Percentiles rank a stretch among this genome's conserved stretches.
These are phyloP conservation scores for Penicillium bovifimosum DNA, from an alignment of 495 filamentous ascomycete genomes.

Conservation along the genomic window DNA sequence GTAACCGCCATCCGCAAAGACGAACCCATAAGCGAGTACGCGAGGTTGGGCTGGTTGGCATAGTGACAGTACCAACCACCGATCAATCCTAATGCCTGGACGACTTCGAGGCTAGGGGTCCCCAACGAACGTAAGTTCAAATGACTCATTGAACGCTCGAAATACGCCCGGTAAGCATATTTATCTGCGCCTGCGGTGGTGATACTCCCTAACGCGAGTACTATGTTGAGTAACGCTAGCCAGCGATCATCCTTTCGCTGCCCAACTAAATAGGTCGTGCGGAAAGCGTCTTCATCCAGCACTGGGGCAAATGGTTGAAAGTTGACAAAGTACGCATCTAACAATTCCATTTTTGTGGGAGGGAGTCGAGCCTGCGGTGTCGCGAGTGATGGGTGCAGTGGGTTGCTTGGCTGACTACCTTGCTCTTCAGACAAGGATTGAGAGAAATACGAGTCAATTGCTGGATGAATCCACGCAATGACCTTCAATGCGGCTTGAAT, in stretches of 20 bases:
- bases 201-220: constrained; percentile 67
- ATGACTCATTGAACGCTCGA: constrained; percentile 60
- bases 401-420: not conserved
- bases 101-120: constrained; percentile 54
- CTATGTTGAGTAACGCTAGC: constrained; percentile 67
- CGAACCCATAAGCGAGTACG: constrained; percentile 41
- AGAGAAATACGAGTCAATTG: constrained; percentile 37
- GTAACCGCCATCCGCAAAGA: constrained; percentile 36
- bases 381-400: not conserved
- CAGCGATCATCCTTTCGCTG: constrained; percentile 57
- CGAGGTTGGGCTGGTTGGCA: constrained; percentile 72
- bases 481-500: constrained; percentile 46
- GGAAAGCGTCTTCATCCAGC: constrained; percentile 64
- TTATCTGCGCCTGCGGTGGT: constrained; percentile 63
- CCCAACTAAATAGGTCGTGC: constrained; percentile 45
- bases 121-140: constrained; percentile 59
- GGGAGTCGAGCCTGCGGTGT: not conserved
- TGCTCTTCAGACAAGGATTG: not conserved
- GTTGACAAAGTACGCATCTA: constrained; percentile 66
- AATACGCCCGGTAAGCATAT: constrained; percentile 64
- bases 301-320: constrained; percentile 65
- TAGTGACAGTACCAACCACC: constrained; percentile 78
- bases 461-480: constrained; percentile 39
- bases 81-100: constrained; percentile 66
- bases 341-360: constrained; percentile 30